Percentiles rank a stretch among this genome's conserved stretches.
Conservation (phyloP, 1,284 basidiomycete species). For the Limonomyces culmigenus region DNA sequence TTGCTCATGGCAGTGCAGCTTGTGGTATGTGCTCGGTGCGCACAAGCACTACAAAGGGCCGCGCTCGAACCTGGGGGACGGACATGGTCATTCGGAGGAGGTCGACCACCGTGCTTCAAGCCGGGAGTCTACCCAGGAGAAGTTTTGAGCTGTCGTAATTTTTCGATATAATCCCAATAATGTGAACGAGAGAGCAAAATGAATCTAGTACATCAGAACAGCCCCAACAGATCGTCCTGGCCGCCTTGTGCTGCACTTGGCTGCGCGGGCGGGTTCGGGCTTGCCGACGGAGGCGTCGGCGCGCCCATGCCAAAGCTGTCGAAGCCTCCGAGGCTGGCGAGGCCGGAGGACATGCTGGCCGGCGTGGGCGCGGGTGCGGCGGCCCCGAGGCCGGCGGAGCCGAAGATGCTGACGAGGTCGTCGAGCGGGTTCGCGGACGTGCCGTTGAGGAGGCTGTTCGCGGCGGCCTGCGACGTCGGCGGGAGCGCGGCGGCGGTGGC, state of each 20-base stretch:
- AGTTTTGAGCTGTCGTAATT: too few relatives aligned
- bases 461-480: slow-evolving; percentile 36
- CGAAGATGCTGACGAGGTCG: slow-evolving; percentile 82
- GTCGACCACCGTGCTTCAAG: too few relatives aligned
- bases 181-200: too few relatives aligned
- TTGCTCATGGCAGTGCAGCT: slow-evolving; percentile 3
- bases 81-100: too few relatives aligned
- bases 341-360: too few relatives aligned
- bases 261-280: slow-evolving; percentile 3
- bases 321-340: slow-evolving; percentile 12
- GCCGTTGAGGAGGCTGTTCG: slow-evolving; percentile 49
- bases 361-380: too few relatives aligned
- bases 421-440: slow-evolving; percentile 77
- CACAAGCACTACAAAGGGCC: slow-evolving; percentile 9
- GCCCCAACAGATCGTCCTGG: slow-evolving; percentile 31
- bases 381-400: slow-evolving; percentile 21
- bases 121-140: too few relatives aligned
- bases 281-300: slow-evolving; percentile 5
- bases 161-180: too few relatives aligned
- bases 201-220: too few relatives aligned
- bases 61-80: slow-evolving; percentile 4
- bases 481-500: slow-evolving; percentile 44
- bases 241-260: slow-evolving; percentile 10
- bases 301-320: slow-evolving; percentile 9
- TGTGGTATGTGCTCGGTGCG: slow-evolving; percentile 9